Evolutionary conservation across 192 early-diverging fungal species (phyloP), one percentile per base, ranked within the genome.

Genomic region (Obelidium mucronatum): DNA sequence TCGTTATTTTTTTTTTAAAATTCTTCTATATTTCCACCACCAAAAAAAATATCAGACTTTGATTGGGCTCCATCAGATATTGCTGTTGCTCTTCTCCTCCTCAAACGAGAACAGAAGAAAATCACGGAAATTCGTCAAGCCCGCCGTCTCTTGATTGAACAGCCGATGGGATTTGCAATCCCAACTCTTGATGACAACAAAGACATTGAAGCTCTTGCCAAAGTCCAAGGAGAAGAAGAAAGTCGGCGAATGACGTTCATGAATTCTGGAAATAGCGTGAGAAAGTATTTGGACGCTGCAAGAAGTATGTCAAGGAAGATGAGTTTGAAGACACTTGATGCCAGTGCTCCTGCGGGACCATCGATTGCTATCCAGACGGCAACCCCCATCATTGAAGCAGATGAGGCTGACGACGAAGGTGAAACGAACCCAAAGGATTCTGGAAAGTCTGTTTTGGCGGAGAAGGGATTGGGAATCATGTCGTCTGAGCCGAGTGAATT

Each of bases 61-160:
- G 84, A 85, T 66, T 85, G 84, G 84, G 79, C 84, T 22, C 76
- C 82, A 4, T 73, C 81, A 22, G 84, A 85, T 59, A 78, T 85
- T 5, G 76, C 77, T 35, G 76, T 79, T n/a, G 84, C 82, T 8
- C 73, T 85, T n/a, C 71, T 83, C 13, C 77, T 85, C 17, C 72
- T 85, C 28, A 85, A 85, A 53, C 51, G 81, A 22, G 81, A 85
- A 65, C 84, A 85, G 53, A 84, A 84, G 75, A 67, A 66, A 37
- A 73, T 76, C 36, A 67, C 64, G 40, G 80, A 82, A 53, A 78
- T 73, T 30, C 54, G 71, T 19, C 75, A 79, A 59, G 73, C 70
- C 19, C 60, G 70, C n/a, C 56, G 77, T 39, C 13, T 73, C n/a
- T 37, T 77, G 13, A 60, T 71, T 39, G 67, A 71, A 44, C 76